Base-by-base conservation (phyloP, 2,329 filamentous ascomycete genomes). In the Xylariaceae sp. region DNA sequence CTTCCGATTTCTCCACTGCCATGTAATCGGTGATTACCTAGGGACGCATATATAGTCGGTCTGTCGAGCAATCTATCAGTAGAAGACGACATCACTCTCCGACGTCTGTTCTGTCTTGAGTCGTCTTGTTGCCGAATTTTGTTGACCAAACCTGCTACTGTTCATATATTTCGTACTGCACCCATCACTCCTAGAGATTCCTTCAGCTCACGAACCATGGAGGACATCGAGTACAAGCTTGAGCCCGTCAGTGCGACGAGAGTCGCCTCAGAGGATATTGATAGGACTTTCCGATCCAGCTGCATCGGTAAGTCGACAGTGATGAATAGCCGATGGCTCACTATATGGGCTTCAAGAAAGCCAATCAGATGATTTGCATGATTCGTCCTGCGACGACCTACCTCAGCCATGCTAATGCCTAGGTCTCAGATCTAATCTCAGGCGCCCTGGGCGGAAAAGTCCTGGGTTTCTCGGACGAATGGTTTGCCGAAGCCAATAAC, bases 401-500 rank as follows among this genome's bases (percentile, higher is more conserved):
- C 11, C 42, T 39, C 17, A 53, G 44, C 23, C 35, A 51, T 15
- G 51, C 66, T 70, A 58, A 69, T 61, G 57, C 15, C 30, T 18
- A 56, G 18, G 35, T 42, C 30, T 52, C 62, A 87, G 85, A 88
- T 69, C 76, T 88, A 53, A 74, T 86, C 57, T 88, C 84, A 48
- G 79, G 80, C 5, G 76, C 82, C 5, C 73, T 88, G 50, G 86
- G 84, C 62, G 84, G 85, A 60, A 85, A 82, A 71, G 77, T 88
- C 59, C 78, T 88, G 15, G 87, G 78, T 58, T 86, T 81, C 72
- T 88, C 85, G 53, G 83, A 88, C 70, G 77, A 88, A 74, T 88
- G 84, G 83, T 88, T 88, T 69, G 86, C 85, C 49, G 82, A 86
- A 66, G 85, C 86, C 18, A 69, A 76, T 59, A 88, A 88, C 71